A percentile compares a stretch with the other conserved stretches of the same genome.
phyloP scores from a whole-genome alignment of 306 rosid species.

The Lablab purpureus region DNA sequence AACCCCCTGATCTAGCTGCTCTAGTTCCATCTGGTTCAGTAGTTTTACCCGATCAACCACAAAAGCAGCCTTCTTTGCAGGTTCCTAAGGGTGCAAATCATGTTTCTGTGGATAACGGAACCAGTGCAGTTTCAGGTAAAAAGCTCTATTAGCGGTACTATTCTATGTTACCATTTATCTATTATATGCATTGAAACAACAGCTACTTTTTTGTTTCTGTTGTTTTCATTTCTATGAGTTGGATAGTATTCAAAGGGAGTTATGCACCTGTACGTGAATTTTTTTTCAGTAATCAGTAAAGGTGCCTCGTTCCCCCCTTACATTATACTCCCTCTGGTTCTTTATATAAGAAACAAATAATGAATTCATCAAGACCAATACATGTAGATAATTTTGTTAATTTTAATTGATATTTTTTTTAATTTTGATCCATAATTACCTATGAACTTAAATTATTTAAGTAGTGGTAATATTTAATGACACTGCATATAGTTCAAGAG shows the following conservation, averaged over 20 bases:
- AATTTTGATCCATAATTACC: no score
- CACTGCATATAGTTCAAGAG: no score
- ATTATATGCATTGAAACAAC: conserved; percentile 5
- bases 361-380: no score
- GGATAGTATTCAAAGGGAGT: conserved; percentile 30
- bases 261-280: background rate
- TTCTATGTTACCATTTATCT: conserved; percentile 20
- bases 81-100: conserved; percentile 47
- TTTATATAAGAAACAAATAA: no score
- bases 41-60: conserved; percentile 60
- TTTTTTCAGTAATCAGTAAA: background rate
- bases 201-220: background rate
- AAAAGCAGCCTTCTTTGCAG: conserved; percentile 60
- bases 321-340: no score
- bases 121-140: conserved; percentile 61
- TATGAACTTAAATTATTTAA: no score
- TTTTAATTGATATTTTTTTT: no score
- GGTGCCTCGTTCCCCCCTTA: background rate
- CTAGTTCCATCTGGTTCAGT: conserved; percentile 71
- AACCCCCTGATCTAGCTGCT: conserved; percentile 94
- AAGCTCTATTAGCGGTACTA: background rate
- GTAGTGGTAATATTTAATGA: no score
- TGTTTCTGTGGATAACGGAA: conserved; percentile 49
- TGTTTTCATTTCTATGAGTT: conserved; percentile 3
- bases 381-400: no score